Conservation (phyloP, 805 yeast species). For the Monosporozyma siamensis region DNA sequence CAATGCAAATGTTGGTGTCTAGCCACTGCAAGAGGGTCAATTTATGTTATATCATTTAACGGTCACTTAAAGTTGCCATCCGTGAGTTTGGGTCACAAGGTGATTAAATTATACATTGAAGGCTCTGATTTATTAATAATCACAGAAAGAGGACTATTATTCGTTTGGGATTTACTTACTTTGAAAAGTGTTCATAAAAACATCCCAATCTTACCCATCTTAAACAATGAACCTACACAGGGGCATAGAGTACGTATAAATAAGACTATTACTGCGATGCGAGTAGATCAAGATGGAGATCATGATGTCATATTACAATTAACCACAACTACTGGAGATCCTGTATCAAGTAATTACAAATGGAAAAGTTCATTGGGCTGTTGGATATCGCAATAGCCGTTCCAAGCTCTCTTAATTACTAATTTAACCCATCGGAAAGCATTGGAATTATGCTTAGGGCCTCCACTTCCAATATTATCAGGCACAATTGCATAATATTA, state of each 20-base stretch:
- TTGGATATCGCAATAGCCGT: conserved; percentile 14
- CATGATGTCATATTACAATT: not conserved
- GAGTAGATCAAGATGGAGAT: not conserved
- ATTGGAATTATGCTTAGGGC: no score
- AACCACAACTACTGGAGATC: not conserved
- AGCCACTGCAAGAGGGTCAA: conserved; percentile 34
- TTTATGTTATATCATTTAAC: conserved; percentile 25
- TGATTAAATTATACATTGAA: conserved; percentile 35
- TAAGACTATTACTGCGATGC: conserved; percentile 13
- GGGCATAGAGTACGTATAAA: conserved; percentile 22
- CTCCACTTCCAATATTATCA: no score
- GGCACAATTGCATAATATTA: no score
- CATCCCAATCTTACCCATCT: conserved; percentile 24
- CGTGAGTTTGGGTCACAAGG: conserved; percentile 40
- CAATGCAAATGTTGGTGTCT: conserved; percentile 39
- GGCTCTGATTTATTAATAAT: conserved; percentile 43
- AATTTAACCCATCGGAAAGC: no score
- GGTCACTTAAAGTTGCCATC: conserved; percentile 32
- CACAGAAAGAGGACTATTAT: conserved; percentile 50
- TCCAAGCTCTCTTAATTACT: no score
- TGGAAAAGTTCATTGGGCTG: conserved; percentile 24
- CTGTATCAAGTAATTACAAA: conserved; percentile 5
- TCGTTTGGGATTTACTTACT: conserved; percentile 25
- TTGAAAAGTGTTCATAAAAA: conserved; percentile 15
- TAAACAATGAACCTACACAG: conserved; percentile 18